phyloP scores from a whole-genome alignment of 805 yeast genomes.

The Candida palmyrensis region DNA sequence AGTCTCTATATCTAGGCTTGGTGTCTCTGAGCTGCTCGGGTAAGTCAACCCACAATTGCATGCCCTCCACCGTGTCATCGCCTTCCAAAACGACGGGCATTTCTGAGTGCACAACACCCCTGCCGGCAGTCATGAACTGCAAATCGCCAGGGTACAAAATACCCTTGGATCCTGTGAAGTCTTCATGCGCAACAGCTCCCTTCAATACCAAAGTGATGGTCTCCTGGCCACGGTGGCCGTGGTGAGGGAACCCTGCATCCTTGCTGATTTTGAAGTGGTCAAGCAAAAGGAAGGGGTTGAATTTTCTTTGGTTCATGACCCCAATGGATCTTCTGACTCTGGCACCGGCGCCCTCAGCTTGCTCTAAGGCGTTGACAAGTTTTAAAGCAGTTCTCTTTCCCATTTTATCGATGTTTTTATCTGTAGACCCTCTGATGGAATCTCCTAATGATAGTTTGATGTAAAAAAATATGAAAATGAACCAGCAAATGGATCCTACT shows the following conservation, averaged over 20 bases:
- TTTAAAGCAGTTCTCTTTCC: slow-evolving; percentile 25
- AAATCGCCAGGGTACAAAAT: slow-evolving; percentile 19
- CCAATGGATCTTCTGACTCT: slow-evolving; percentile 79
- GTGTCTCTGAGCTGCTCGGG: slow-evolving; percentile 56
- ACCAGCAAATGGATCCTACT: too few species aligned
- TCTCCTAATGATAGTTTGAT: neutral
- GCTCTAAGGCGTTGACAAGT: slow-evolving; percentile 52
- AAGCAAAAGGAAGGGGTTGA: slow-evolving; percentile 75
- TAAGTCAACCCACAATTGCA: slow-evolving; percentile 87
- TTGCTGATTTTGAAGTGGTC: slow-evolving; percentile 67
- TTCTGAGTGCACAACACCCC: slow-evolving; percentile 20
- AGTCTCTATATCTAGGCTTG: slow-evolving; percentile 17
- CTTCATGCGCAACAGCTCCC: slow-evolving; percentile 37
- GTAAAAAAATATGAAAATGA: slow-evolving; percentile 5
- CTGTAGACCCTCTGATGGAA: slow-evolving; percentile 1
- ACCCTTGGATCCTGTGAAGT: slow-evolving; percentile 20
- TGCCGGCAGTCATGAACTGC: slow-evolving; percentile 24
- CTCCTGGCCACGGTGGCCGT: slow-evolving; percentile 37
- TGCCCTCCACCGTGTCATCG: slow-evolving; percentile 45
- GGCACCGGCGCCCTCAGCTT: slow-evolving; percentile 87
- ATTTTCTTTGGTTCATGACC: slow-evolving; percentile 58
- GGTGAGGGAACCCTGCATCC: slow-evolving; percentile 43
- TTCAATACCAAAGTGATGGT: slow-evolving; percentile 28
- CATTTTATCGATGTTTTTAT: slow-evolving; percentile 7
- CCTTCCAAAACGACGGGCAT: slow-evolving; percentile 61